A percentile compares a stretch with the other conserved stretches of the same genome.
Conservation (phyloP, 345 rosid species). For the Acer saccharum region DNA sequence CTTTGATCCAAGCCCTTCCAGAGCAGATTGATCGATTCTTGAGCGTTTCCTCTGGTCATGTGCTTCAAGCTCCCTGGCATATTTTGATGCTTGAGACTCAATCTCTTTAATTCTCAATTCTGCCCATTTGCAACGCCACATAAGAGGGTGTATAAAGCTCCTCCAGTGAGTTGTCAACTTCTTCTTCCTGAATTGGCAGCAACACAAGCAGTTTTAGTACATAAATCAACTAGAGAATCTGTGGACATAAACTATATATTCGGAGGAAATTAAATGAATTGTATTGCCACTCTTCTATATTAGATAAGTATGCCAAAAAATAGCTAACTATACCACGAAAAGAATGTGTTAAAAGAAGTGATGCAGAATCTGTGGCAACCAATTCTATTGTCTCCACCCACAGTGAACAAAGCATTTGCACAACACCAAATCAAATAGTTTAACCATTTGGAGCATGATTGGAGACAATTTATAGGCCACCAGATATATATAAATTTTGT, state of each 20-base stretch:
- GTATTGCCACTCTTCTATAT: neutral
- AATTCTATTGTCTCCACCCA: neutral
- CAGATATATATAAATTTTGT: neutral
- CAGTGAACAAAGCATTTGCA: neutral
- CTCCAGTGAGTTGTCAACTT: constrained; percentile 86
- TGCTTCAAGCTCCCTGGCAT: constrained; percentile 52
- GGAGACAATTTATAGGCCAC: neutral
- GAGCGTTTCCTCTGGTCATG: constrained; percentile 50
- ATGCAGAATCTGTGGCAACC: neutral
- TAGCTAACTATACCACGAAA: neutral
- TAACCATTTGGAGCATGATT: neutral
- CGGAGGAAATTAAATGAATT: too few relatives aligned
- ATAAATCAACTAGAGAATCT: too few relatives aligned
- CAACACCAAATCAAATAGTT: neutral
- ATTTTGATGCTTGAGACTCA: constrained; percentile 65
- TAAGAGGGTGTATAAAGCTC: constrained; percentile 72
- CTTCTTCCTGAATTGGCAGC: constrained; percentile 59
- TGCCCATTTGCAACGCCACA: constrained; percentile 95
- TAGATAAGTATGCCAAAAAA: neutral
- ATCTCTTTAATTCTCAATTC: constrained; percentile 74
- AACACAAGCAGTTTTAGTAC: constrained; percentile 1
- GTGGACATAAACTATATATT: too few relatives aligned
- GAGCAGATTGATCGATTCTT: constrained; percentile 38
- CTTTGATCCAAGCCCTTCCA: constrained; percentile 66
- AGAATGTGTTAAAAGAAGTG: neutral